A percentile compares a stretch with the other conserved stretches of the same genome.
phyloP scores from a whole-genome alignment of 2,329 filamentous ascomycete genomes.

The Boeremia exigua region DNA sequence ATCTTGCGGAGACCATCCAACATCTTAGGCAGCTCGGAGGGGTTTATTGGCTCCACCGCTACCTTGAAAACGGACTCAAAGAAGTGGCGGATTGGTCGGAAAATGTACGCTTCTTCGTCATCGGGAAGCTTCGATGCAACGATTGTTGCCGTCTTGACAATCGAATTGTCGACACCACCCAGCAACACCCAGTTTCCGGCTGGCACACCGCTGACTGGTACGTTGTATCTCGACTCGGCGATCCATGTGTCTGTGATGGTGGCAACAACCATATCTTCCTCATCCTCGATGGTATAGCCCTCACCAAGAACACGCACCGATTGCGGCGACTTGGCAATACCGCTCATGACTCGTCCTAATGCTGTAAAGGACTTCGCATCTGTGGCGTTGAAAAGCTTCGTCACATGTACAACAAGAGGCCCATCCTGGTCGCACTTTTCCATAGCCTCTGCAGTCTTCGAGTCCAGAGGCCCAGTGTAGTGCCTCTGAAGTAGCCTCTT shows the following conservation, averaged over 20 bases:
- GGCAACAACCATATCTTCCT: constrained; percentile 93
- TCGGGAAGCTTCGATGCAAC: constrained; percentile 80
- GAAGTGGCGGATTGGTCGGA: constrained; percentile 90
- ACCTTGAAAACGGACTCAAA: constrained; percentile 98
- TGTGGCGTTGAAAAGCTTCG: constrained; percentile 87
- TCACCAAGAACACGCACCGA: constrained; percentile 92
- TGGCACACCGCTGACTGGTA: constrained; percentile 88
- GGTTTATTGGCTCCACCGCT: constrained; percentile 96
- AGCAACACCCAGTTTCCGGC: constrained; percentile 94
- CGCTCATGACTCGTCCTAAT: constrained; percentile 90
- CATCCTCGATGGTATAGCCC: constrained; percentile 93
- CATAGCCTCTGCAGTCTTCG: constrained; percentile 81
- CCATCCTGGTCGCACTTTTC: constrained; percentile 84
- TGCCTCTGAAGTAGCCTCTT: constrained; percentile 79
- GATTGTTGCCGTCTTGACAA: constrained; percentile 95
- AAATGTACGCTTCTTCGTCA: constrained; percentile 93
- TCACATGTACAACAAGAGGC: constrained; percentile 87
- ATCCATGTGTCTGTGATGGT: constrained; percentile 89
- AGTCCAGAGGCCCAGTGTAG: constrained; percentile 90
- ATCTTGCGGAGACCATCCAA: constrained; percentile 94
- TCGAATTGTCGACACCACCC: constrained; percentile 93
- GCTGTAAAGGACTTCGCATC: constrained; percentile 93
- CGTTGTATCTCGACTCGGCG: constrained; percentile 89
- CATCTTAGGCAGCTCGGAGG: constrained; percentile 98
- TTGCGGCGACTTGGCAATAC: constrained; percentile 80